A percentile compares a stretch with the other conserved stretches of the same genome.
These are phyloP conservation scores for Coniferiporia weirii DNA, from an alignment of 1,284 basidiomycete genomes.

Conservation along the genomic window DNA sequence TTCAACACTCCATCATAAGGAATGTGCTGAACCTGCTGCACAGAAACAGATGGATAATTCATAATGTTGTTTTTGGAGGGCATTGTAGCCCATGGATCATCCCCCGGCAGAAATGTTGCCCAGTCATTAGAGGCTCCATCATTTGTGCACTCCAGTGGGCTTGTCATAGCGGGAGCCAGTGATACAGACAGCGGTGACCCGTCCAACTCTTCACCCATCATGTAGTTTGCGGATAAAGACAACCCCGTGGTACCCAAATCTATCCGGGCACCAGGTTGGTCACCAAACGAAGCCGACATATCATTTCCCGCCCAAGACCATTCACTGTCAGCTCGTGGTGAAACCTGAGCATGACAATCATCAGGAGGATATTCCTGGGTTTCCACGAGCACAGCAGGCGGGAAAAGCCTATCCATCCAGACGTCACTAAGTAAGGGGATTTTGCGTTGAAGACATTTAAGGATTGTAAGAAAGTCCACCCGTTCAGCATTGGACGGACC, in stretches of 20 bases:
- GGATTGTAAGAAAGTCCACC: neutral
- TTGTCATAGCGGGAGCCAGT: no score
- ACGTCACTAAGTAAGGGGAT: neutral
- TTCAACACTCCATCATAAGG: conserved; percentile 32
- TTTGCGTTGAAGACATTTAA: conserved; percentile 1
- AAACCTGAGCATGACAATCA: neutral
- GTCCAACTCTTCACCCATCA: no score
- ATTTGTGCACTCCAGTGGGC: no score
- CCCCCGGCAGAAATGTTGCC: neutral
- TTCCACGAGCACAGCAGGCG: neutral
- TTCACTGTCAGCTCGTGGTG: no score
- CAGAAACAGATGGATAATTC: neutral
- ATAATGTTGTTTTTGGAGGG: neutral
- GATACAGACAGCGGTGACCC: no score
- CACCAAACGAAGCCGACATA: no score
- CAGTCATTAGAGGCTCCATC: neutral
- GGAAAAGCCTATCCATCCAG: conserved; percentile 9
- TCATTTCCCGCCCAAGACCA: no score
- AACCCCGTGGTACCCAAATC: no score
- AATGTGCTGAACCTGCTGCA: neutral
- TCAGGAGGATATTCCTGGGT: neutral
- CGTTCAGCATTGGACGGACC: conserved; percentile 4
- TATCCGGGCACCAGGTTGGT: no score
- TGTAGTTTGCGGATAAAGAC: no score
- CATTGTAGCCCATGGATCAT: neutral